Percentiles rank a stretch among this genome's conserved stretches.
Evolutionary conservation across 192 early-diverging fungal genomes (phyloP).

Genomic region (Backusella parvicylindrica): DNA sequence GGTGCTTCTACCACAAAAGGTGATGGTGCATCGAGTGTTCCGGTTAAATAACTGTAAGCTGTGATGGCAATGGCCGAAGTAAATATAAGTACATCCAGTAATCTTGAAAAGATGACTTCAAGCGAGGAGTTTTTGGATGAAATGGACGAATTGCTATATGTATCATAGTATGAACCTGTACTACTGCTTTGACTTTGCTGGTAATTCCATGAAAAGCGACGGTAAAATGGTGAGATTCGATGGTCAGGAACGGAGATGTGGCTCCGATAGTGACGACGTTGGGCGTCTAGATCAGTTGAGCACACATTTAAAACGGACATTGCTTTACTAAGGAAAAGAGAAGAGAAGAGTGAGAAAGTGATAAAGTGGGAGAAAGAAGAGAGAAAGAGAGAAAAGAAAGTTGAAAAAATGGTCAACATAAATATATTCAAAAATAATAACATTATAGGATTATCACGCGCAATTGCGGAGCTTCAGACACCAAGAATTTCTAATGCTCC

Average conservation of each 20-base stretch:
- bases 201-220: conserved; percentile 9
- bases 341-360: not conserved
- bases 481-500: not conserved
- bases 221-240: not conserved
- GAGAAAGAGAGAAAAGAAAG: not conserved
- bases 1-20: not conserved
- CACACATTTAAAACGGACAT: conserved; percentile 11
- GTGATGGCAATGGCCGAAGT: conserved; percentile 21
- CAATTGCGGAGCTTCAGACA: not conserved
- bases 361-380: not conserved
- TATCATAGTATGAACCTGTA: not conserved
- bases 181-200: not conserved
- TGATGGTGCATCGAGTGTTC: conserved; percentile 3
- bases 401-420: not conserved
- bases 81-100: conserved; percentile 14
- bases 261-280: conserved; percentile 2
- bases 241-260: not conserved
- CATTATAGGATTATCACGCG: not conserved
- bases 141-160: not conserved
- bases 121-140: conserved; percentile 9
- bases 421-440: not conserved
- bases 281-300: not conserved
- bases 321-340: not conserved
- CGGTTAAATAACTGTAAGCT: conserved; percentile 14
- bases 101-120: conserved; percentile 5